Evolutionary conservation across 345 rosid genomes (phyloP), one percentile per base, ranked within the genome.

Genomic region (Arabidopsis thaliana): DNA sequence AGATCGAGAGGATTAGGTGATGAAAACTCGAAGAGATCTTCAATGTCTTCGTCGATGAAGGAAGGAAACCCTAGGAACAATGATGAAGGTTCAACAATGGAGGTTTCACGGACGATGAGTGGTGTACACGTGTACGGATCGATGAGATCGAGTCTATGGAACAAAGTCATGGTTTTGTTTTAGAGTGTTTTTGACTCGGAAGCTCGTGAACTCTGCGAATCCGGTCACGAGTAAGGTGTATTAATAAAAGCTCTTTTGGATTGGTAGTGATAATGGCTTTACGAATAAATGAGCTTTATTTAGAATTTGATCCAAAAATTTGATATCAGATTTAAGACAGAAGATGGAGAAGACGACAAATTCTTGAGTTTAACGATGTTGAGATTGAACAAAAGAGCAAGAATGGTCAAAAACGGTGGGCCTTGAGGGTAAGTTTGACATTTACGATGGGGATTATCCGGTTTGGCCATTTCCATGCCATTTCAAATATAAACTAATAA

Each of bases 1-100:
- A 83, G 55, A 34, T 80, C 87, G 12, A 89, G 77, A 12, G 91
- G 82, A 25, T 11, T 6, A 14, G 80, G 82, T 10, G 65, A 74
- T 49, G 84, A 10, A 57, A 87, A 62, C n/a, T 82, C 88, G 48
- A 85, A 79, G 8, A 78, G 63, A 58, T 78, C 73, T 49, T 77
- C 72, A 1, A 14, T 72, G 2, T 57, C 78, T 5, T 78, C 63
- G 24, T 78, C 77, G 51, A 61, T 5, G 52, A 77, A 65, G 7
- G 73, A 59, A 59, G 73, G 73, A 34, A 71, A 77, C 50, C 59
- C 79, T 28, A 75, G 2, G 2, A 59, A 38, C n/a, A 64, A 9
- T n/a, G 63, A 12, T 11, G 69, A 45, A 40, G 81, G 77, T 4
- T 72, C 72, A 25, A 22, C 8, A 49, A 71, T 16, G 62, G 77